A percentile compares a stretch with the other conserved stretches of the same genome.
These are phyloP conservation scores for Plicaturopsis crispa DNA, from an alignment of 768 basidiomycete species.

Conservation along the genomic window DNA sequence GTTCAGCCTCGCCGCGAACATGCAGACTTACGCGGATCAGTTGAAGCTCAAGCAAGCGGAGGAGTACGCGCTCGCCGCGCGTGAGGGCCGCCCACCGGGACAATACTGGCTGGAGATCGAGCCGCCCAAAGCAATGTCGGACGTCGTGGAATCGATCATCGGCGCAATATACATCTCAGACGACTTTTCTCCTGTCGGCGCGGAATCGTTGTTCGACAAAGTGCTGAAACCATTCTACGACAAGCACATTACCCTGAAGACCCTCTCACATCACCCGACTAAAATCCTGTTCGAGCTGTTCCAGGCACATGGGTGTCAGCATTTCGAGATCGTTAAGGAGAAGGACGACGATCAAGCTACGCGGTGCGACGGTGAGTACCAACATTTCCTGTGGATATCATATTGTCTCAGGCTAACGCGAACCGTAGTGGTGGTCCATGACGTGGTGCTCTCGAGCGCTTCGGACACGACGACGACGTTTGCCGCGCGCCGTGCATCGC, in stretches of 20 bases:
- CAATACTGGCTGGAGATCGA: slow-evolving; percentile 78
- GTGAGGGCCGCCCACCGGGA: slow-evolving; percentile 44
- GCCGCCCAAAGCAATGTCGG: slow-evolving; percentile 77
- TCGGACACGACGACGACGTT: slow-evolving; percentile 39
- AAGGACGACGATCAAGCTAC: slow-evolving; percentile 25
- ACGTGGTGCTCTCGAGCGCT: slow-evolving; percentile 52
- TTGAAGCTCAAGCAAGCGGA: slow-evolving; percentile 30
- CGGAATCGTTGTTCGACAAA: slow-evolving; percentile 57
- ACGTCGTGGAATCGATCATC: slow-evolving; percentile 72
- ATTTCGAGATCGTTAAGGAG: slow-evolving; percentile 54
- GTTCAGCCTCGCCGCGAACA: slow-evolving; percentile 36
- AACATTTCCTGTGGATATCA: slow-evolving; percentile 4
- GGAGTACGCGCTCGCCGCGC: slow-evolving; percentile 29
- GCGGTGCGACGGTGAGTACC: slow-evolving; percentile 44
- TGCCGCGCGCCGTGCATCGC: slow-evolving; percentile 55
- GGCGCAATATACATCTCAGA: slow-evolving; percentile 79
- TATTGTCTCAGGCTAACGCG: slow-evolving; percentile 4
- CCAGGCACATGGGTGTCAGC: slow-evolving; percentile 64
- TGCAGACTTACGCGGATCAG: slow-evolving; percentile 44
- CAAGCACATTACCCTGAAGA: slow-evolving; percentile 63
- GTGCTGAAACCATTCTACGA: slow-evolving; percentile 75
- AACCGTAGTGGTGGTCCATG: slow-evolving; percentile 58
- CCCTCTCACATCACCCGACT: slow-evolving; percentile 70
- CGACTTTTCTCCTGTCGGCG: slow-evolving; percentile 52
- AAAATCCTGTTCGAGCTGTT: slow-evolving; percentile 67